Conservation (phyloP, 352 stramenopile genomes). For the Blastocystis sp. region DNA sequence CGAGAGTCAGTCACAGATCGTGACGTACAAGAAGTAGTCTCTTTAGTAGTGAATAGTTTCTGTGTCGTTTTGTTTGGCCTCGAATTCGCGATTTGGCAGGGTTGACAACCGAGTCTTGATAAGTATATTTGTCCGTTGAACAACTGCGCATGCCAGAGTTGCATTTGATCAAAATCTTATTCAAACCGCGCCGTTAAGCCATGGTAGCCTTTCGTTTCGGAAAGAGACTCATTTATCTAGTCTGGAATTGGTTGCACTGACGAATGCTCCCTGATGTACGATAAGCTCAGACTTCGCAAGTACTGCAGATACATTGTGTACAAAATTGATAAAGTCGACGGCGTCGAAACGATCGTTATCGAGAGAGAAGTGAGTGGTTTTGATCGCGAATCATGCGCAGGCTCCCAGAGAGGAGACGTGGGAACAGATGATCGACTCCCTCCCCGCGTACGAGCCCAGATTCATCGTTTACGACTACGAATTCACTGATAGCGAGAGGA, state of each 20-base stretch:
- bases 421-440: constrained; percentile 67
- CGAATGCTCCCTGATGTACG: constrained; percentile 52
- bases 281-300: constrained; percentile 71
- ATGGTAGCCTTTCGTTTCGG: not conserved
- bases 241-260: constrained; percentile 73
- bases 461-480: constrained; percentile 72
- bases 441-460: constrained; percentile 69
- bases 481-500: constrained; percentile 62
- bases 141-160: not conserved
- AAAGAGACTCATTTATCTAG: constrained; percentile 37
- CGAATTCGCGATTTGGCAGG: too few species aligned
- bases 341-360: constrained; percentile 65
- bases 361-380: constrained; percentile 29
- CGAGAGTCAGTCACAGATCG: constrained; percentile 21
- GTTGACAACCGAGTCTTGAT: too few species aligned
- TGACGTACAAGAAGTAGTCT: constrained; percentile 41
- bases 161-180: not conserved
- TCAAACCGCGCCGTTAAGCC: not conserved
- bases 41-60: not conserved
- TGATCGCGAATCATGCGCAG: not conserved
- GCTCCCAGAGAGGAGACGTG: constrained; percentile 72
- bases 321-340: constrained; percentile 70
- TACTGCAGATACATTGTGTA: constrained; percentile 73
- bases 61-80: too few species aligned
- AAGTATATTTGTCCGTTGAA: not conserved